Evolutionary conservation across 331 rosid genomes (phyloP).

Genomic region (Prunus yedoensis): DNA sequence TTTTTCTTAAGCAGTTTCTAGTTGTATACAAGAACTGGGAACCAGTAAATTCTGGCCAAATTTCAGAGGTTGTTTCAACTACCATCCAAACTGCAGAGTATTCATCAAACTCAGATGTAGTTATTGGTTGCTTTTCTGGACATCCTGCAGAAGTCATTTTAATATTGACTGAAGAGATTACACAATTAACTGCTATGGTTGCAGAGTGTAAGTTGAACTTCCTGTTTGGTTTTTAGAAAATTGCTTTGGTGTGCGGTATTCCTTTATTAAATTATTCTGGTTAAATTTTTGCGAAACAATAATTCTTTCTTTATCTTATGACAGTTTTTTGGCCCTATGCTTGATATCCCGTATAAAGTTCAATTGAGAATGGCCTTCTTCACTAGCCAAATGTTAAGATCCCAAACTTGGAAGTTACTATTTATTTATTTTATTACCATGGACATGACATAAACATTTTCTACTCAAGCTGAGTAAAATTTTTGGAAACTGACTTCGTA

Average conservation of each 20-base stretch:
- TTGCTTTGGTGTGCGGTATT: constrained; percentile 5
- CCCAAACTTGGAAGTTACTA: background rate
- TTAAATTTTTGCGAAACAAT: background rate
- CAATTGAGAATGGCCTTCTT: background rate
- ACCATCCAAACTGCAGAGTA: constrained; percentile 40
- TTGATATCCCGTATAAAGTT: background rate
- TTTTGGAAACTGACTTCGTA: background rate
- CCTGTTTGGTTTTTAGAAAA: background rate
- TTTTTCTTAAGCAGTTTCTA: constrained; percentile 87
- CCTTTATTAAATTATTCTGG: background rate
- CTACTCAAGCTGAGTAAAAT: background rate
- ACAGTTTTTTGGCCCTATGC: background rate
- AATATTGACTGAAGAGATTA: constrained; percentile 69
- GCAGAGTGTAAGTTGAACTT: constrained; percentile 68
- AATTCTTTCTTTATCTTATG: background rate
- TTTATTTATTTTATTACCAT: background rate
- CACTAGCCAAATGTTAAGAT: background rate
- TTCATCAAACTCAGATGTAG: constrained; percentile 43
- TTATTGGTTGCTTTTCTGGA: constrained; percentile 89
- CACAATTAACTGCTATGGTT: constrained; percentile 63
- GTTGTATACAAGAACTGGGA: constrained; percentile 80
- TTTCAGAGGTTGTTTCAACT: constrained; percentile 52
- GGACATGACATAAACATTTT: background rate
- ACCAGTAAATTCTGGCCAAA: constrained; percentile 63
- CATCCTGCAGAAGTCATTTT: constrained; percentile 88